These are phyloP conservation scores for Salix caprea DNA, from an alignment of 345 rosid species.

Conservation along the genomic window DNA sequence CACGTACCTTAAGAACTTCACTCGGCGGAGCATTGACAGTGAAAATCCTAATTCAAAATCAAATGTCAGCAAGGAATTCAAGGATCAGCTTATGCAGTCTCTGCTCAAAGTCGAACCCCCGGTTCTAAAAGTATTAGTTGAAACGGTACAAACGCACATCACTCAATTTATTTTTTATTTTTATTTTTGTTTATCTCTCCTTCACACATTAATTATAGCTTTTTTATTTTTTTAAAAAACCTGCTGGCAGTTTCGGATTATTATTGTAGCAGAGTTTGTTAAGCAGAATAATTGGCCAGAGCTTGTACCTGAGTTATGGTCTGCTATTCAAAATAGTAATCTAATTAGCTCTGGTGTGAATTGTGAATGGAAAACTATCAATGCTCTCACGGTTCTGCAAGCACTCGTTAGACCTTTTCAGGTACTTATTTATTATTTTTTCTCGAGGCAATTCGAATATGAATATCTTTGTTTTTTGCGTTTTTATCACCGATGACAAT, in stretches of 20 bases:
- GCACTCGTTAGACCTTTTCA: constrained; percentile 74
- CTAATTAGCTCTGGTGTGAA: constrained; percentile 29
- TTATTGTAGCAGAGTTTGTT: constrained; percentile 59
- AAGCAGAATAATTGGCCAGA: constrained; percentile 75
- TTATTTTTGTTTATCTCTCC: background rate
- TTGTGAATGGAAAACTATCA: constrained; percentile 51
- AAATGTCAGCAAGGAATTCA: constrained; percentile 57
- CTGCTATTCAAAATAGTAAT: constrained; percentile 60
- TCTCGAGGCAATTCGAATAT: background rate
- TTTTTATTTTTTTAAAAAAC: no score
- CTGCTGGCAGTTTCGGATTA: constrained; percentile 51
- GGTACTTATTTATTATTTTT: constrained; percentile 31
- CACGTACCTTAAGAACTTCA: constrained; percentile 65
- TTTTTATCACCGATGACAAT: background rate
- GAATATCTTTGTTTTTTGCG: no score
- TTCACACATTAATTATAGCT: no score
- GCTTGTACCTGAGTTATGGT: constrained; percentile 57
- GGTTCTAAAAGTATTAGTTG: constrained; percentile 73
- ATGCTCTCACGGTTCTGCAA: constrained; percentile 58
- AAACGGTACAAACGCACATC: constrained; percentile 44
- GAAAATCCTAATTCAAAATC: constrained; percentile 29
- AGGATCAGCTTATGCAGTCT: constrained; percentile 60
- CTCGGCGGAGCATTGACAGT: constrained; percentile 40
- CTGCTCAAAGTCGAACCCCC: constrained; percentile 55
- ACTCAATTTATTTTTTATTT: background rate